Conservation (phyloP, 1,284 basidiomycete genomes). For the Psilocybe mexicana region DNA sequence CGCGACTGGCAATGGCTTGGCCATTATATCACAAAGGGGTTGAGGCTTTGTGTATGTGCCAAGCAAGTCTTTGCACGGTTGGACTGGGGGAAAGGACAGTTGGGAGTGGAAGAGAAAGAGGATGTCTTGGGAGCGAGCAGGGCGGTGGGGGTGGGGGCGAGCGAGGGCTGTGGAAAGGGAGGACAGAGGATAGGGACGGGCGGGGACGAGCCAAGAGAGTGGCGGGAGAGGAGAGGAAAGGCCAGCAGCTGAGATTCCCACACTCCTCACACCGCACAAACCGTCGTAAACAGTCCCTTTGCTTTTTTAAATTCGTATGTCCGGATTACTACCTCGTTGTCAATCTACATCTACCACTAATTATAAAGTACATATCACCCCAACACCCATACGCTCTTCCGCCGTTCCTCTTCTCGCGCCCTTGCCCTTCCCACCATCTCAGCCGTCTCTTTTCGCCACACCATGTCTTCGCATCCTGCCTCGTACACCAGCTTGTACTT, state of each 20-base stretch:
- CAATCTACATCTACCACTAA: neutral
- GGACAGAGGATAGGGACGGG: conserved; percentile 8
- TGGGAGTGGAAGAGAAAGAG: conserved; percentile 3
- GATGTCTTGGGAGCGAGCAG: neutral
- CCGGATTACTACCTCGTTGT: neutral
- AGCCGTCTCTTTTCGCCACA: conserved; percentile 45
- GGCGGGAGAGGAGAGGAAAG: conserved; percentile 13
- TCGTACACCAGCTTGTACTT: conserved; percentile 80
- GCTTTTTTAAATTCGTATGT: neutral
- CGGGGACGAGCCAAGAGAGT: neutral
- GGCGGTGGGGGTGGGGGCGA: neutral
- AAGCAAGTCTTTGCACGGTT: conserved; percentile 33
- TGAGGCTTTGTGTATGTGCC: conserved; percentile 32
- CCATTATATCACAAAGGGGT: conserved; percentile 36
- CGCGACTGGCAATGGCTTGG: conserved; percentile 37
- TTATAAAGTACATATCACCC: conserved; percentile 11
- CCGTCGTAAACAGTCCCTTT: conserved; percentile 14
- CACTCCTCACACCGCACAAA: conserved; percentile 22
- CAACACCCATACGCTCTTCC: conserved; percentile 39
- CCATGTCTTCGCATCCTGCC: conserved; percentile 55
- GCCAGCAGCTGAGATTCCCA: conserved; percentile 14
- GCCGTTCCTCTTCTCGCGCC: conserved; percentile 53
- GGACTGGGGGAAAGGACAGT: neutral
- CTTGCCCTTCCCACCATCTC: conserved; percentile 45
- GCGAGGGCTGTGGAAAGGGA: neutral